These are phyloP conservation scores for Caloboletus firmus DNA, from an alignment of 1,284 basidiomycete species.

Conservation along the genomic window DNA sequence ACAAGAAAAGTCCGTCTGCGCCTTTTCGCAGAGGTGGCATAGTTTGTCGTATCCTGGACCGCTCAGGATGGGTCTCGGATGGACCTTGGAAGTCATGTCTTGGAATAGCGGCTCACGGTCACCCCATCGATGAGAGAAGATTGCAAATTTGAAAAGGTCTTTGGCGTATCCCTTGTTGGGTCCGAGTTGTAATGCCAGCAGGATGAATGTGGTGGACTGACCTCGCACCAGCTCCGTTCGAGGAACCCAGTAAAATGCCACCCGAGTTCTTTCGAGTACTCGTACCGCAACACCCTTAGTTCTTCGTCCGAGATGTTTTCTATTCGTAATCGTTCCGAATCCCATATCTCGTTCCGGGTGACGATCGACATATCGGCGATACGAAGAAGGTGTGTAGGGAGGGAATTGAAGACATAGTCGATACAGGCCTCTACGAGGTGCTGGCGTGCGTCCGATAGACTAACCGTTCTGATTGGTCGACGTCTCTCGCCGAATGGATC, in stretches of 20 bases:
- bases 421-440: conserved; percentile 8
- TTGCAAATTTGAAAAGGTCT: conserved; percentile 13
- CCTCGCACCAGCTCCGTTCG: conserved; percentile 14
- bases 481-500: conserved; percentile 10
- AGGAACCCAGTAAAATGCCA: conserved; percentile 15
- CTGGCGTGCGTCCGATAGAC: conserved; percentile 3
- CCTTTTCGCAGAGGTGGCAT: conserved; percentile 7
- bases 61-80: background rate
- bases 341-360: conserved; percentile 15
- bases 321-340: conserved; percentile 3
- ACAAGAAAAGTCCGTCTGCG: conserved; percentile 5
- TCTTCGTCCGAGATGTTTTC: conserved; percentile 8
- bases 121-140: conserved; percentile 18
- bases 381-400: conserved; percentile 13
- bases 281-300: background rate
- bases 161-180: conserved; percentile 5
- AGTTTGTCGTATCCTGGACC: conserved; percentile 14
- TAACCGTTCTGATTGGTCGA: background rate
- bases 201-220: background rate
- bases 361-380: conserved; percentile 11
- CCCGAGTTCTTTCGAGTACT: conserved; percentile 5
- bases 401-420: conserved; percentile 14
- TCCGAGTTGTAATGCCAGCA: background rate
- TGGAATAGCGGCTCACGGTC: conserved; percentile 11
- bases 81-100: conserved; percentile 4